A percentile compares a stretch with the other conserved stretches of the same genome.
phyloP scores from a whole-genome alignment of 2,329 filamentous ascomycete species.

The Madurella fahalii region DNA sequence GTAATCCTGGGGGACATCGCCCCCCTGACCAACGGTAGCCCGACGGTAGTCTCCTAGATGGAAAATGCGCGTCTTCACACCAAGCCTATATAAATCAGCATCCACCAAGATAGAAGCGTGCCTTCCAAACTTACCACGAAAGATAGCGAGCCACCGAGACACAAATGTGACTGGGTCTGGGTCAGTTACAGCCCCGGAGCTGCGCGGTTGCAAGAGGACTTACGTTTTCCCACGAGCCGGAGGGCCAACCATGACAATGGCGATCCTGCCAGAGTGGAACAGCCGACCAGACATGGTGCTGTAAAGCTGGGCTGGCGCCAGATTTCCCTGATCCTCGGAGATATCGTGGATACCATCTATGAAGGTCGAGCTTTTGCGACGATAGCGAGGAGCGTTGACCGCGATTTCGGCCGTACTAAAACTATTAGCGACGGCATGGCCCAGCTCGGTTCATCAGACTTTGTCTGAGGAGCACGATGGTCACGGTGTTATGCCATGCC shows the following conservation, averaged over 20 bases:
- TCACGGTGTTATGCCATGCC: too few species aligned
- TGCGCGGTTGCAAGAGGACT: conserved; percentile 31
- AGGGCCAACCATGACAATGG: conserved; percentile 93
- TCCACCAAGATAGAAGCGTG: not conserved
- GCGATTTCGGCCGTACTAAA: conserved; percentile 83
- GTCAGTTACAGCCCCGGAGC: not conserved
- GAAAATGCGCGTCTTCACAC: conserved; percentile 97
- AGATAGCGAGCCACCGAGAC: conserved; percentile 93
- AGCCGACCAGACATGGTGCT: conserved; percentile 96
- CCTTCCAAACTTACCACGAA: conserved; percentile 59
- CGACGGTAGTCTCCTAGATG: conserved; percentile 95
- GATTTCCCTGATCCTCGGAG: conserved; percentile 64
- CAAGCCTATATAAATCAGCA: conserved; percentile 57
- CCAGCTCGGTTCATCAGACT: too few species aligned
- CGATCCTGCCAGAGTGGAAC: conserved; percentile 95
- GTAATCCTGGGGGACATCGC: conserved; percentile 90
- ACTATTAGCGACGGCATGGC: conserved; percentile 7
- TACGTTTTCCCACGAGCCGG: conserved; percentile 94
- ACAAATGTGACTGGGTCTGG: conserved; percentile 69
- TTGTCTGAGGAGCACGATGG: too few species aligned
- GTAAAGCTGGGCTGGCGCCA: conserved; percentile 95
- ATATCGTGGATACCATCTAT: conserved; percentile 97
- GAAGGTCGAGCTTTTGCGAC: conserved; percentile 90
- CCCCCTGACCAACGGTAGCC: conserved; percentile 78
- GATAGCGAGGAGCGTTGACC: conserved; percentile 83